Evolutionary conservation across 2,329 filamentous ascomycete genomes (phyloP).

Genomic region (Epichloe coenophiala): DNA sequence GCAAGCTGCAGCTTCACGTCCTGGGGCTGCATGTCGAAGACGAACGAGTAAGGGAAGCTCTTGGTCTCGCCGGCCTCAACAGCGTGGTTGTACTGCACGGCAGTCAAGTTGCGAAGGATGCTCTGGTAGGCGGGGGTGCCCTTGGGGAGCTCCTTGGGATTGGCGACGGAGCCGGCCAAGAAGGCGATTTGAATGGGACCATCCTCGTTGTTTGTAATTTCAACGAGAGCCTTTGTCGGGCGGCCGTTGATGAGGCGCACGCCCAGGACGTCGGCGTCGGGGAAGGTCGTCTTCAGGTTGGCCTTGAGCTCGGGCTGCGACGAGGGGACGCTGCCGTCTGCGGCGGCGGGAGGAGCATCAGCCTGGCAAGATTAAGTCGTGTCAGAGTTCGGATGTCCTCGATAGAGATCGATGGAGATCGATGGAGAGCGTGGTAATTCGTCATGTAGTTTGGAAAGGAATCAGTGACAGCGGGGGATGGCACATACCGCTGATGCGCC

Average conservation of each 20-base stretch:
- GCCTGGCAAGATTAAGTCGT: neutral
- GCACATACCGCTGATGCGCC: constrained; percentile 4
- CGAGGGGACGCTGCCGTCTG: neutral
- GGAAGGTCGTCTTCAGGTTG: constrained; percentile 49
- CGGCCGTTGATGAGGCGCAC: constrained; percentile 91
- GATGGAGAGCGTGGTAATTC: too few species aligned
- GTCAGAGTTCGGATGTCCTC: neutral
- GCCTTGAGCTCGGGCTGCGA: constrained; percentile 23
- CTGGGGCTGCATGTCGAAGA: constrained; percentile 84
- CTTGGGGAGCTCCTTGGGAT: constrained; percentile 36
- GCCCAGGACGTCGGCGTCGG: constrained; percentile 73
- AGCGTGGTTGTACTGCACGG: constrained; percentile 56
- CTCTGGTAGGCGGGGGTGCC: constrained; percentile 30
- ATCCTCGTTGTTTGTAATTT: constrained; percentile 73
- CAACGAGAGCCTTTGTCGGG: constrained; percentile 68
- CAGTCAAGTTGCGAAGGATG: constrained; percentile 76
- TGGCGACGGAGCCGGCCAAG: constrained; percentile 60
- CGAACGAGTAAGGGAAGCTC: constrained; percentile 70
- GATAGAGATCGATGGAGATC: too few species aligned
- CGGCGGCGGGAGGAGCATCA: constrained; percentile 4
- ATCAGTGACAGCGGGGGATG: neutral
- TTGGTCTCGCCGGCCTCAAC: constrained; percentile 66
- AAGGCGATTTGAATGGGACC: constrained; percentile 62
- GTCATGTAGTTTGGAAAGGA: too few species aligned
- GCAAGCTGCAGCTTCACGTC: constrained; percentile 68